Evolutionary conservation across 768 basidiomycete species (phyloP), one percentile per base, ranked within the genome.

Genomic region (Suillus ampliporus): DNA sequence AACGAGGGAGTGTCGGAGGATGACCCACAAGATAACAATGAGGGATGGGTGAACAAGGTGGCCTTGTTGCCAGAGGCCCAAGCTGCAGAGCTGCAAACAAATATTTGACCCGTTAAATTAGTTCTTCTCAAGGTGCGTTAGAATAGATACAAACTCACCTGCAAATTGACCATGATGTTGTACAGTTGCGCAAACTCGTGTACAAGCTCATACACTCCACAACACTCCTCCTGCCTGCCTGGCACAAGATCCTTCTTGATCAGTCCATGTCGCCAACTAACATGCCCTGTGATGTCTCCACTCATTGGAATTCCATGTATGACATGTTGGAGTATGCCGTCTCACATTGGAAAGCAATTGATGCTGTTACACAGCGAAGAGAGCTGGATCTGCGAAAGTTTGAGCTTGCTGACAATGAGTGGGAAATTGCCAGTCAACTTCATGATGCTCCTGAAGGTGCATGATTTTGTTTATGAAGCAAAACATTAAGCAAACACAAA

Each of bases 351-450:
- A 1, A 41, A 15, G 71, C 65, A 13, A 35, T 75, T 19, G 65
- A 72, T 56, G 21, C 14, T 26, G 57, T 75, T 6, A 72, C 68
- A 3, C 51, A 28, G n/a, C 43, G 65, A n/a, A 23, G 41, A 31
- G 34, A 44, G n/a, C 34, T 68, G 43, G 65, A 51, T 5, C 51
- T 70, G 31, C 56, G 64, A 4, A 51, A 61, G n/a, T 67, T 65
- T 37, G 60, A 67, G 37, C 37, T 68, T 38, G 47, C 26, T 9
- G 11, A n/a, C 14, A 37, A 40, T 48, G 56, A 73, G 62, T 76
- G 75, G 75, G 50, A 51, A 28, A 61, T 74, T 34, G 52, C 66
- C 1, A 51, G 56, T 13, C 65, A 76, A 54, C 62, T 76, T 17
- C 26, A 64, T 8, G 60, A 67, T 17, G 43, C n/a, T 67, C 15